Evolutionary conservation across 192 early-diverging fungal species (phyloP).

Genomic region (Coemansia sp.): DNA sequence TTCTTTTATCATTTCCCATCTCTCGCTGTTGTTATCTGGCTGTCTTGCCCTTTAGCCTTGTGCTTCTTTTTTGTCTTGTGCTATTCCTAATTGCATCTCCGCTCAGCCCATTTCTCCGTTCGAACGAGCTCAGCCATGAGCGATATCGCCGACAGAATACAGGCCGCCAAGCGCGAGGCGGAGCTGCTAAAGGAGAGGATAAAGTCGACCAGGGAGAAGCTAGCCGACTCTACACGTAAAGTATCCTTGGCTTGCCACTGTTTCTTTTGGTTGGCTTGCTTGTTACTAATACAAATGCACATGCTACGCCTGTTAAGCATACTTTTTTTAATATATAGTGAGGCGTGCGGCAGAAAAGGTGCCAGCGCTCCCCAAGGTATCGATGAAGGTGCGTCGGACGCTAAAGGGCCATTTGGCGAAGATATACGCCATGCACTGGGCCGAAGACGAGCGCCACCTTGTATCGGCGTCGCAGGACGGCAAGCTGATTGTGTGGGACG

Average conservation of each 20-base stretch:
- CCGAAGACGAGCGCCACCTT: conserved; percentile 93
- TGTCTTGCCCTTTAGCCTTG: not conserved
- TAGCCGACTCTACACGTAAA: conserved; percentile 94
- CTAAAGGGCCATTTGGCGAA: conserved; percentile 99
- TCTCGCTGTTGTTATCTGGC: not conserved
- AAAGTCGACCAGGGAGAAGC: conserved; percentile 88
- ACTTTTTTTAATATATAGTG: conserved; percentile 57
- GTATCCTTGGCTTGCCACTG: conserved; percentile 25
- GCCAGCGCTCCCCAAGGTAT: conserved; percentile 82
- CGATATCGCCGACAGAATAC: conserved; percentile 90
- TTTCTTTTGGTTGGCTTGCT: not conserved
- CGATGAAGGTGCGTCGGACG: conserved; percentile 94
- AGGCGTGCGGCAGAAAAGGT: conserved; percentile 81
- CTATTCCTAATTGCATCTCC: not conserved
- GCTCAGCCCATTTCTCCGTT: not conserved
- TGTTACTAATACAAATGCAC: not conserved
- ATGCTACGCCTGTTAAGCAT: not conserved
- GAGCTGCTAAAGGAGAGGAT: conserved; percentile 96
- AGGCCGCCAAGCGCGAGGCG: conserved; percentile 88
- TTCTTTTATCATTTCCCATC: conserved; percentile 8
- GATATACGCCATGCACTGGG: conserved; percentile 99
- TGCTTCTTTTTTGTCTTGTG: conserved; percentile 7
- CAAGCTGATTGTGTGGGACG: conserved; percentile 99
- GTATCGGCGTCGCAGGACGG: conserved; percentile 99
- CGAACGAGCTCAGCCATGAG: conserved; percentile 21